A percentile compares a stretch with the other conserved stretches of the same genome.
Conservation (phyloP, 2,329 filamentous ascomycete genomes). For the Gnomoniopsis sp. region DNA sequence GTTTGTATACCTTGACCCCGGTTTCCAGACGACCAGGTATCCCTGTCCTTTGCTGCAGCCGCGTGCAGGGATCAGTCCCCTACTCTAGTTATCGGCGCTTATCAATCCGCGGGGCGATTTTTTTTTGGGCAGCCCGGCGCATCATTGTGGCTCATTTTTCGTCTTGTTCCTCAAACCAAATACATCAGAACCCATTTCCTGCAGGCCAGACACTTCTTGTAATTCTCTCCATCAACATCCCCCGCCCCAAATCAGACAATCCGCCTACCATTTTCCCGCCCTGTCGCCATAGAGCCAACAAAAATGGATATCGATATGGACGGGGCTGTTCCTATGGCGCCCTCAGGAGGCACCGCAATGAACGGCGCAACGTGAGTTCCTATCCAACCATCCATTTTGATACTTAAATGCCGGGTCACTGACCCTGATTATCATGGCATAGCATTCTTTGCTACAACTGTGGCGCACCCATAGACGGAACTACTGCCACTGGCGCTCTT, state of each 20-base stretch:
- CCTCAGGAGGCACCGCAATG: conserved; percentile 26
- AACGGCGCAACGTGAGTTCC: conserved; percentile 38
- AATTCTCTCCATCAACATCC: conserved; percentile 4
- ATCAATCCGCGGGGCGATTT: no score
- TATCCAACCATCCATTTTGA: neutral
- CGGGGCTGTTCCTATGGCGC: conserved; percentile 37
- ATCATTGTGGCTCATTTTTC: no score
- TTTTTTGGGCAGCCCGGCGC: no score
- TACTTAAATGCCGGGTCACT: neutral
- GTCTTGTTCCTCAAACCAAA: no score
- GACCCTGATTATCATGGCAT: neutral
- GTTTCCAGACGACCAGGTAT: no score
- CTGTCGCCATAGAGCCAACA: neutral
- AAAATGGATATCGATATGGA: conserved; percentile 45
- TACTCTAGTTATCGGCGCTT: no score
- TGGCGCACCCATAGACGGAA: conserved; percentile 92
- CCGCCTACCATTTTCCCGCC: neutral
- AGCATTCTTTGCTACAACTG: conserved; percentile 99
- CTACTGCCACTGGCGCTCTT: conserved; percentile 76
- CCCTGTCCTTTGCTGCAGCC: no score
- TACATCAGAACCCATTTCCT: no score
- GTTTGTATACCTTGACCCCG: no score
- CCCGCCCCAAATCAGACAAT: neutral
- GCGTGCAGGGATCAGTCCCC: no score
- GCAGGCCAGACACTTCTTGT: no score